phyloP scores from a whole-genome alignment of 805 yeast species.

The Candida stauntonica region DNA sequence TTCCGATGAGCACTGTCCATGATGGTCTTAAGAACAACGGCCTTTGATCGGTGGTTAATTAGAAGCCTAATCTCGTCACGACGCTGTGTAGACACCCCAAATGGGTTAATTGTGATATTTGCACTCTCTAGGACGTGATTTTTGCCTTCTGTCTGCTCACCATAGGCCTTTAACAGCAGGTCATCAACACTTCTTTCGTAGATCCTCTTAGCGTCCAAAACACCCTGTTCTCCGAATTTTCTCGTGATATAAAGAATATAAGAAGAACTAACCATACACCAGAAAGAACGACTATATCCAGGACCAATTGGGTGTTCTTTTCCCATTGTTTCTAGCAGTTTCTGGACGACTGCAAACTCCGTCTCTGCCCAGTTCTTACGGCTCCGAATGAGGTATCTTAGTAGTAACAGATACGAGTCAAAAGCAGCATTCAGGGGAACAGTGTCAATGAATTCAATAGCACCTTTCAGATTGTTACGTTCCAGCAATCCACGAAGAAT shows the following conservation, averaged over 20 bases:
- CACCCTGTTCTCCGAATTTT: constrained; percentile 7
- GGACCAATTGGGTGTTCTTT: constrained; percentile 5
- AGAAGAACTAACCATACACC: constrained; percentile 21
- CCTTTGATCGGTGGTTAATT: constrained; percentile 12
- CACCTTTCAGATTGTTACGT: constrained; percentile 11
- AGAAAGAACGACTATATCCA: constrained; percentile 5
- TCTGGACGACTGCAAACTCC: constrained; percentile 16
- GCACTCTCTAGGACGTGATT: constrained; percentile 3
- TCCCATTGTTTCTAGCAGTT: constrained; percentile 12
- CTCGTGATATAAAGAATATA: constrained; percentile 19
- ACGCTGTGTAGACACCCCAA: constrained; percentile 5
- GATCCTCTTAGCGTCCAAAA: constrained; percentile 8
- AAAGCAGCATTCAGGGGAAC: constrained; percentile 4
- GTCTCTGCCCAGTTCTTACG: constrained; percentile 10
- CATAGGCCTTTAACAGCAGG: constrained; percentile 10
- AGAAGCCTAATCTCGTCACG: constrained; percentile 8
- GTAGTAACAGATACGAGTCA: constrained; percentile 13
- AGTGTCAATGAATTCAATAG: constrained; percentile 4
- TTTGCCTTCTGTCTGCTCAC: constrained; percentile 1
- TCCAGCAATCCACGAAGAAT: constrained; percentile 18
- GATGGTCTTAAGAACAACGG: constrained; percentile 20
- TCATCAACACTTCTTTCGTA: constrained; percentile 18
- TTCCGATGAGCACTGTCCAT: constrained; percentile 15
- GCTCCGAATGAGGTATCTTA: constrained; percentile 12
- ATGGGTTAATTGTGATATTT: constrained; percentile 19